A percentile compares a stretch with the other conserved stretches of the same genome.
phyloP scores from a whole-genome alignment of 768 basidiomycete genomes.

The Hygrophoropsis aurantiaca region DNA sequence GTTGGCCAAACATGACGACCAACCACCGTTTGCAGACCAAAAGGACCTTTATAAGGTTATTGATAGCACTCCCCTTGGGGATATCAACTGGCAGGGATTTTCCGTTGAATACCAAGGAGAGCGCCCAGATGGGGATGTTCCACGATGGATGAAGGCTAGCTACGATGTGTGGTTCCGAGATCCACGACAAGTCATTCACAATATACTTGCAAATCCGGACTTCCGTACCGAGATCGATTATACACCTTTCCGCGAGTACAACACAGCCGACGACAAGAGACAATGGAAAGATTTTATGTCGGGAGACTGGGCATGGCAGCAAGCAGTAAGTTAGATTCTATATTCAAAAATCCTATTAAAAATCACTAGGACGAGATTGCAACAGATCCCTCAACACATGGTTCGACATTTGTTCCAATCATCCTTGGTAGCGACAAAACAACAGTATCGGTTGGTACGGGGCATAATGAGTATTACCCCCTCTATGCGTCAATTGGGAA shows the following conservation, averaged over 20 bases:
- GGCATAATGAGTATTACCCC: slow-evolving; percentile 32
- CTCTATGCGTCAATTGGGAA: slow-evolving; percentile 16
- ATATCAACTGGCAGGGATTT: slow-evolving; percentile 28
- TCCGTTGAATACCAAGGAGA: slow-evolving; percentile 13
- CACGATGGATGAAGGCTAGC: slow-evolving; percentile 24
- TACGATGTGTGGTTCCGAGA: slow-evolving; percentile 29
- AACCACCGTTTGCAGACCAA: slow-evolving; percentile 19
- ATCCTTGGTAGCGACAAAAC: slow-evolving; percentile 41
- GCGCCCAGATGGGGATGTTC: slow-evolving; percentile 9
- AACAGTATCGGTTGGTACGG: slow-evolving; percentile 37
- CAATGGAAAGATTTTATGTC: slow-evolving; percentile 6
- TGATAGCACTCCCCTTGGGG: slow-evolving; percentile 22
- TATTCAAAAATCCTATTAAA: background rate
- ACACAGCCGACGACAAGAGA: background rate
- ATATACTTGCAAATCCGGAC: slow-evolving; percentile 21
- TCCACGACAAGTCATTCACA: slow-evolving; percentile 11
- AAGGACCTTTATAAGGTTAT: slow-evolving; percentile 24
- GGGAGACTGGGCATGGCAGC: slow-evolving; percentile 13
- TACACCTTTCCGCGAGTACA: slow-evolving; percentile 10
- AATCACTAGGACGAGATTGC: slow-evolving; percentile 22
- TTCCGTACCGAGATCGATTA: slow-evolving; percentile 20
- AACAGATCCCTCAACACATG: slow-evolving; percentile 21
- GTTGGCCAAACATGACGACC: slow-evolving; percentile 1
- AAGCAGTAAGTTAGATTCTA: slow-evolving; percentile 5
- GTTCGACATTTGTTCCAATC: slow-evolving; percentile 32